These are phyloP conservation scores for Cyclostephanos tholiformis DNA, from an alignment of 108 stramenopile genomes.

Conservation along the genomic window DNA sequence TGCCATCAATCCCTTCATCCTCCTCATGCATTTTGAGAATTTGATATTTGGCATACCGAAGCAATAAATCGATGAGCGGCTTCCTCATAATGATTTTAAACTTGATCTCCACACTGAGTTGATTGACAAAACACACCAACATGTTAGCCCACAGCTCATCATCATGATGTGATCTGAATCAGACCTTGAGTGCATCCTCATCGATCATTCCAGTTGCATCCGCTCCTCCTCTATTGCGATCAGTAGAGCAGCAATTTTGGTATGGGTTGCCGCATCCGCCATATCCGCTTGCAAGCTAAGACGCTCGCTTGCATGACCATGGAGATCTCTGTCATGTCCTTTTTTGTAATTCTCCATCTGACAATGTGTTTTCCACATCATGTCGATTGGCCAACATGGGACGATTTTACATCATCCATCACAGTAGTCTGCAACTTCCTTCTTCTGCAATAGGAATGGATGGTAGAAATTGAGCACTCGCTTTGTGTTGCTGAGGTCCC, in stretches of 20 bases:
- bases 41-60: not conserved
- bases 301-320: slow-evolving; percentile 61
- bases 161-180: slow-evolving; percentile 57
- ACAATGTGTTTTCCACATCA: slow-evolving; percentile 73
- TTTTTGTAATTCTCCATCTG: slow-evolving; percentile 66
- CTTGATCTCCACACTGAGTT: slow-evolving; percentile 1
- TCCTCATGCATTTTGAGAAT: not conserved
- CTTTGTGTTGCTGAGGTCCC: slow-evolving; percentile 53
- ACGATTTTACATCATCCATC: slow-evolving; percentile 52
- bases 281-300: slow-evolving; percentile 40
- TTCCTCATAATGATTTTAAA: slow-evolving; percentile 10
- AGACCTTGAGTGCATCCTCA: slow-evolving; percentile 62
- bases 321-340: slow-evolving; percentile 61
- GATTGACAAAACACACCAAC: not conserved
- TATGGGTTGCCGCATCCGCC: slow-evolving; percentile 26
- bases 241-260: slow-evolving; percentile 29
- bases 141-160: slow-evolving; percentile 65
- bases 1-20: no score
- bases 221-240: slow-evolving; percentile 1
- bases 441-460: slow-evolving; percentile 78
- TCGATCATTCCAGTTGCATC: slow-evolving; percentile 21
- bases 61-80: not conserved
- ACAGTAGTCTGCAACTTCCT: slow-evolving; percentile 70
- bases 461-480: slow-evolving; percentile 65
- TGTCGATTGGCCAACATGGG: slow-evolving; percentile 61